These are phyloP conservation scores for Eruca vesicaria DNA, from an alignment of 441 rosid species.

Conservation along the genomic window DNA sequence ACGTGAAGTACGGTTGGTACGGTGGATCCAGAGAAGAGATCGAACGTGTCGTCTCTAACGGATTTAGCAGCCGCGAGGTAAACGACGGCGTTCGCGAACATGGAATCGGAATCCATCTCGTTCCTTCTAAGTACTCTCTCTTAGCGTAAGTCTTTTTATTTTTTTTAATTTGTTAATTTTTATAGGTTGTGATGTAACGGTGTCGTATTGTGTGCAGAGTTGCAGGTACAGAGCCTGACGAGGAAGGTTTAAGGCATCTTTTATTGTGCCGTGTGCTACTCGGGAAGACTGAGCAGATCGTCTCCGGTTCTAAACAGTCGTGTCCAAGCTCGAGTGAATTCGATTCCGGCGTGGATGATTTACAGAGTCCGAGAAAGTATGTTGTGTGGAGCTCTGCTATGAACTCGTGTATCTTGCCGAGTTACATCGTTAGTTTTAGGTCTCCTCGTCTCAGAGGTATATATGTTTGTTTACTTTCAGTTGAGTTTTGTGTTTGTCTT, in stretches of 20 bases:
- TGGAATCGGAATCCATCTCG: conserved; percentile 39
- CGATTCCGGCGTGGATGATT: conserved; percentile 62
- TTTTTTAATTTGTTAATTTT: neutral
- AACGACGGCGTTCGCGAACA: neutral
- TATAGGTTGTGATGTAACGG: neutral
- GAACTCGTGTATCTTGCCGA: conserved; percentile 49
- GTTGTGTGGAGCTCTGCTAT: conserved; percentile 49
- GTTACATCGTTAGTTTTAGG: conserved; percentile 45
- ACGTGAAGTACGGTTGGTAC: conserved; percentile 44
- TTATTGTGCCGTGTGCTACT: conserved; percentile 58
- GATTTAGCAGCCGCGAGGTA: conserved; percentile 32
- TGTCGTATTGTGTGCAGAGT: conserved; percentile 16
- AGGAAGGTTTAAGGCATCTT: conserved; percentile 48
- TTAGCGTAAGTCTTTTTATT: conserved; percentile 31
- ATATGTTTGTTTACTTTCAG: neutral
- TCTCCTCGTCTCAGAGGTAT: conserved; percentile 39
- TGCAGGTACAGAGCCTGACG: conserved; percentile 37
- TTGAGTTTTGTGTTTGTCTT: neutral
- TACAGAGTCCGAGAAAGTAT: conserved; percentile 38
- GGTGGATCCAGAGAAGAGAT: conserved; percentile 40
- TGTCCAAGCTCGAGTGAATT: conserved; percentile 52
- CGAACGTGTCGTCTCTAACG: conserved; percentile 33
- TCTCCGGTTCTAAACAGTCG: conserved; percentile 43
- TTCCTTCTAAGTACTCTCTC: conserved; percentile 14
- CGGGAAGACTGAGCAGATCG: conserved; percentile 51